Evolutionary conservation across 805 yeast species (phyloP).

Genomic region (Saccharomycopsis sp.): DNA sequence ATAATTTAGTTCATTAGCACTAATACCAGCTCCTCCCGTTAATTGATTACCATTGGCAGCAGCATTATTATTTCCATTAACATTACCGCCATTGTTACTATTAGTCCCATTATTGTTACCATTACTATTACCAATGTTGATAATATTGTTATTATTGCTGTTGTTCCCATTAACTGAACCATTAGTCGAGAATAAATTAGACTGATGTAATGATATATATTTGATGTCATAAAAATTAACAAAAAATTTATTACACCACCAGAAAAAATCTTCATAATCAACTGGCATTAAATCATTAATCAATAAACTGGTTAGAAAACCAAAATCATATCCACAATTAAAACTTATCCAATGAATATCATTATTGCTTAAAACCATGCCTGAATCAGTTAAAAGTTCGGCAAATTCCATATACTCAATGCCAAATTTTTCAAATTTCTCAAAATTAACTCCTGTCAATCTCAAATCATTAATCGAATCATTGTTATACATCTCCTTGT

Average conservation of each 20-base stretch:
- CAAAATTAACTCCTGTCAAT: constrained; percentile 79
- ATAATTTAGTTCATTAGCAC: constrained; percentile 25
- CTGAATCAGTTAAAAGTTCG: constrained; percentile 77
- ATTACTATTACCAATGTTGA: not conserved
- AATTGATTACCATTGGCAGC: not conserved
- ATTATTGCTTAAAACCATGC: constrained; percentile 61
- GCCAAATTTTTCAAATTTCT: constrained; percentile 66
- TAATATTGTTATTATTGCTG: not conserved
- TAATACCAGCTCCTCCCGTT: not conserved
- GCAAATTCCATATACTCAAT: constrained; percentile 77
- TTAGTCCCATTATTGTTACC: not conserved
- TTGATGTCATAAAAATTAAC: constrained; percentile 84
- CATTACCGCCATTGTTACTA: constrained; percentile 4
- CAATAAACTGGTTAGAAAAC: constrained; percentile 73
- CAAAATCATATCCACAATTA: constrained; percentile 93
- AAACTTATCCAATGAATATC: constrained; percentile 82
- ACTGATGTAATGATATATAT: constrained; percentile 31
- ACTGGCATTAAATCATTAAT: constrained; percentile 73
- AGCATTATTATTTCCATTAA: not conserved
- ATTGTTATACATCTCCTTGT: constrained; percentile 75
- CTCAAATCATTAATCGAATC: constrained; percentile 76
- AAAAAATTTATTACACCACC: constrained; percentile 65
- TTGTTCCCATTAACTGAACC: not conserved
- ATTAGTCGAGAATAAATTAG: constrained; percentile 26
- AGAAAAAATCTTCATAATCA: constrained; percentile 68